Percentiles rank a stretch among this genome's conserved stretches.
Evolutionary conservation across 345 rosid species (phyloP).

Genomic region (Kandelia obovata): DNA sequence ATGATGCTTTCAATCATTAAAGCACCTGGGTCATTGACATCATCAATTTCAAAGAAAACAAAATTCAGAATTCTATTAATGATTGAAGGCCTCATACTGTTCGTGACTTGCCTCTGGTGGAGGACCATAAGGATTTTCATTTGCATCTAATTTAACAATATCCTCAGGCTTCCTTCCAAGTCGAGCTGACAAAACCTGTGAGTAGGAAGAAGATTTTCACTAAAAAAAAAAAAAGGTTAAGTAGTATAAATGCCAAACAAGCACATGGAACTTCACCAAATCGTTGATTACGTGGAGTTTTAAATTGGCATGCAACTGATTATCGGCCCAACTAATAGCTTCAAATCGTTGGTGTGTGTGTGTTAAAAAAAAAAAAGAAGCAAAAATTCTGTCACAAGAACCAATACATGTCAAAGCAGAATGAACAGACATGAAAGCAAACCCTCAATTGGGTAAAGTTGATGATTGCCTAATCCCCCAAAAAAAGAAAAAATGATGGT

Average conservation of each 20-base stretch:
- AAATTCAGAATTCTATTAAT: not conserved
- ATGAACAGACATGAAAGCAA: not conserved
- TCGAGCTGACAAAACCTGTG: constrained; percentile 69
- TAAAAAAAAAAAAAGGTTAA: not conserved
- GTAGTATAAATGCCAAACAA: not conserved
- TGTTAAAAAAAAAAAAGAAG: not conserved
- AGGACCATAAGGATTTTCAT: constrained; percentile 98
- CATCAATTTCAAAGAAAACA: not conserved
- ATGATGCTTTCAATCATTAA: not conserved
- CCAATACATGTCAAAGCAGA: not conserved
- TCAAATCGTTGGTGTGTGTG: not conserved
- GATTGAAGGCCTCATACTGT: not conserved
- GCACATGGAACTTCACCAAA: not conserved
- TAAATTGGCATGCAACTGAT: not conserved
- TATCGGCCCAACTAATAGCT: not conserved
- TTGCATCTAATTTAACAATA: constrained; percentile 92
- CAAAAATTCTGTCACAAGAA: not conserved
- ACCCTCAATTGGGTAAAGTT: not conserved
- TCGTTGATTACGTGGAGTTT: not conserved
- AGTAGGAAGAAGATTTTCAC: not conserved
- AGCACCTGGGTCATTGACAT: not conserved
- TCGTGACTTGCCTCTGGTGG: constrained; percentile 85
- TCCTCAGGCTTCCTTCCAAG: constrained; percentile 95
- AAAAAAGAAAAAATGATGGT: no score
- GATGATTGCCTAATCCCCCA: no score